phyloP scores from a whole-genome alignment of 106 monocot genomes.

The Phalaenopsis aphrodite region DNA sequence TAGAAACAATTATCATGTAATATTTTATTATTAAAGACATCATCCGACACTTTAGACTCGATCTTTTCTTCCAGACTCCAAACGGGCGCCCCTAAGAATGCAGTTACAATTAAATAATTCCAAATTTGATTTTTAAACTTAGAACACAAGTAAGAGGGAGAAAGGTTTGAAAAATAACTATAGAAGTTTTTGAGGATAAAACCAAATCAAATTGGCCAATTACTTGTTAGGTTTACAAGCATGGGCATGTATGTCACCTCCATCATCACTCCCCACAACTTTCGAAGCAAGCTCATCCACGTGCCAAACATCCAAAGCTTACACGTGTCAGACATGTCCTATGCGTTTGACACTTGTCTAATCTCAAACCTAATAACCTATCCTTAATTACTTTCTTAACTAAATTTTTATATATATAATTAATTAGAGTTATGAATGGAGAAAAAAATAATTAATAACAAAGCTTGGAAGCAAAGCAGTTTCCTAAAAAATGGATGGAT shows the following conservation, averaged over 20 bases:
- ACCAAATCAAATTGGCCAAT: neutral
- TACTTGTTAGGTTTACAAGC: neutral
- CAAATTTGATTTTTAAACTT: neutral
- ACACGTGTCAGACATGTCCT: neutral
- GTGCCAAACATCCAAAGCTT: neutral
- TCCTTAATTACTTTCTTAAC: no score
- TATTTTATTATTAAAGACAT: no score
- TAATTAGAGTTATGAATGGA: no score
- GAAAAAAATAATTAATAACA: no score
- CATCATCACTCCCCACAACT: neutral
- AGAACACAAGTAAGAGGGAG: neutral
- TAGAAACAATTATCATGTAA: no score
- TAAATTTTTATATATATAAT: no score
- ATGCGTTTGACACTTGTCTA: neutral
- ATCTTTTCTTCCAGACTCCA: no score
- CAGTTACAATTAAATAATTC: no score
- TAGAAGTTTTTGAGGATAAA: neutral
- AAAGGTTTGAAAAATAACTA: neutral
- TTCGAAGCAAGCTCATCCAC: neutral
- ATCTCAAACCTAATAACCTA: no score
- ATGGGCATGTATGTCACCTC: neutral
- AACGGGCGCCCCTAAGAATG: no score
- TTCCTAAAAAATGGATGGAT: neutral
- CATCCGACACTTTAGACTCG: no score
- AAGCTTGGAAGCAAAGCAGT: neutral